A percentile compares a stretch with the other conserved stretches of the same genome.
These are phyloP conservation scores for Petasospora fabianii DNA, from an alignment of 1,139 yeast genomes.

Conservation along the genomic window DNA sequence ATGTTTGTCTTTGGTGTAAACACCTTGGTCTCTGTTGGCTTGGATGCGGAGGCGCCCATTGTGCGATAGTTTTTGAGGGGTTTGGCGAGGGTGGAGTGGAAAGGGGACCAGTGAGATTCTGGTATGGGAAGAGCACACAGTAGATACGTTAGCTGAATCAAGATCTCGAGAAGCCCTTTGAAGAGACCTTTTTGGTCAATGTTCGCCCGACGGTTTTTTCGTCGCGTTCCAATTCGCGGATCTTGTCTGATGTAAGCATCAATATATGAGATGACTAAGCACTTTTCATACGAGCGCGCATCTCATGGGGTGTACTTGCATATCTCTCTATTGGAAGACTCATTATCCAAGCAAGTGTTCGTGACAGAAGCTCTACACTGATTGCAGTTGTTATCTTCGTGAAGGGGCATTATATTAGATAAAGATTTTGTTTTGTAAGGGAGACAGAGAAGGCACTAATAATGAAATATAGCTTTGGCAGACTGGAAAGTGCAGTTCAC, in stretches of 20 bases:
- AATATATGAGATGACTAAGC: constrained; percentile 1
- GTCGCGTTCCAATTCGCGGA: constrained; percentile 5
- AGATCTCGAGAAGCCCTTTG: too few relatives aligned
- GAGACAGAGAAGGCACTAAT: too few relatives aligned
- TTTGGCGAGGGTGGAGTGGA: background rate
- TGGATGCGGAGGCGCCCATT: constrained; percentile 58
- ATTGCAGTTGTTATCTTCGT: background rate
- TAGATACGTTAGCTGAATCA: too few relatives aligned
- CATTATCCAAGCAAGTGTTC: too few relatives aligned
- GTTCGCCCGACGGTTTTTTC: constrained; percentile 4
- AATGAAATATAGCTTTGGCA: too few relatives aligned
- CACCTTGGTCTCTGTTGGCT: constrained; percentile 57
- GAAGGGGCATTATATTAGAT: background rate
- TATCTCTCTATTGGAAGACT: constrained; percentile 1
- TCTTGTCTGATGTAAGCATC: background rate
- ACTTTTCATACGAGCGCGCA: background rate
- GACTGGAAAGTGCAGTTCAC: too few relatives aligned
- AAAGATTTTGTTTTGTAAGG: too few relatives aligned
- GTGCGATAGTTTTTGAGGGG: background rate
- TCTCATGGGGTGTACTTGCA: background rate
- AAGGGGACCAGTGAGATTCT: background rate
- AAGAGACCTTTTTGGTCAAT: too few relatives aligned
- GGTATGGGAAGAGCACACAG: too few relatives aligned
- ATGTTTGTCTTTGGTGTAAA: constrained; percentile 72
- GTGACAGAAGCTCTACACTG: too few relatives aligned